A percentile compares a stretch with the other conserved stretches of the same genome.
These are phyloP conservation scores for Drechslerella coelobrocha DNA, from an alignment of 2,329 filamentous ascomycete species.

Conservation along the genomic window DNA sequence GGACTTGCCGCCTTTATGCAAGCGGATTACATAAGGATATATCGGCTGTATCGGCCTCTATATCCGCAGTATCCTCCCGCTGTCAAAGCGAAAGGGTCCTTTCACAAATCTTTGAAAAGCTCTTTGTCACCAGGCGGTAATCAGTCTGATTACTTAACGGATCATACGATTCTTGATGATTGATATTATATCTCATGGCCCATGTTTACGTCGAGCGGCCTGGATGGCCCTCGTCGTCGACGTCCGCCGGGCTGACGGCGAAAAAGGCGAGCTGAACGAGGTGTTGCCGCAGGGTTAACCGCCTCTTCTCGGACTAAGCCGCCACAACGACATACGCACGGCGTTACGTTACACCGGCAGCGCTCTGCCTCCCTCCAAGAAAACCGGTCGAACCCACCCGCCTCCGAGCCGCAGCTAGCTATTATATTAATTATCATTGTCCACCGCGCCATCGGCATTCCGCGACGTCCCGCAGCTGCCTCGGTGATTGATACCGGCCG, in stretches of 20 bases:
- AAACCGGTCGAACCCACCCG: neutral
- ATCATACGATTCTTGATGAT: neutral
- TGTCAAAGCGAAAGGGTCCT: constrained; percentile 9
- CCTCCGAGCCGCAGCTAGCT: constrained; percentile 9
- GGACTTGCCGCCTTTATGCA: constrained; percentile 20
- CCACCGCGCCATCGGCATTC: constrained; percentile 17
- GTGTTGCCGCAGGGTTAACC: neutral
- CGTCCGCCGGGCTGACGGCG: no score
- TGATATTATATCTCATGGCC: neutral
- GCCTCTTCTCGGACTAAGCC: constrained; percentile 30
- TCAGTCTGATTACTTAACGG: neutral
- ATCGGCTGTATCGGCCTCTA: constrained; percentile 33
- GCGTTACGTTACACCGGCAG: constrained; percentile 23
- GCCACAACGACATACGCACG: constrained; percentile 17
- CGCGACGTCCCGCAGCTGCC: constrained; percentile 30
- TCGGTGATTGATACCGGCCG: constrained; percentile 22
- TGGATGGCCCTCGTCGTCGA: no score
- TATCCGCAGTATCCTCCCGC: constrained; percentile 13
- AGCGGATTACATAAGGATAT: constrained; percentile 24
- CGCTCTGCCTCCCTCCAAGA: neutral
- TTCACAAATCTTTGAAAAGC: constrained; percentile 17
- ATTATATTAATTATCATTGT: no score
- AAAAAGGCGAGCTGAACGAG: no score
- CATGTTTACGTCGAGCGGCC: no score
- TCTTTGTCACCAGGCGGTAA: constrained; percentile 9